Base-by-base conservation (phyloP, 805 yeast species). In the Isabelozyma gotoi region DNA sequence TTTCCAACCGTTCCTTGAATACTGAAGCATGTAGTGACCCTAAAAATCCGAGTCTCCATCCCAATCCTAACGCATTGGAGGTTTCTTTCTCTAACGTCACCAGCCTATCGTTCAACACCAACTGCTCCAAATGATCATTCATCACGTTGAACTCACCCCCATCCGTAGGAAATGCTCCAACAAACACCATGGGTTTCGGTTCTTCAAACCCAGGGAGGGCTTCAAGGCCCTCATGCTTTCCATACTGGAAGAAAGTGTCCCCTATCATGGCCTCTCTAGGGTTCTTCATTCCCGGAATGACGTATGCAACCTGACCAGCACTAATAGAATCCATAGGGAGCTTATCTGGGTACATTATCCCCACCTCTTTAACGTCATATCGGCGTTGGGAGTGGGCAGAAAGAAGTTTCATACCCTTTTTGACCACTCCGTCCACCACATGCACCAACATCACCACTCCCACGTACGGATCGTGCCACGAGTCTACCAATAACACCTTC, bases 161-260 rank as follows among this genome's bases (percentile, higher is more conserved):
- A 56, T 92, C 96, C 0, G 97, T 94, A 0, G 99, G 98, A 55
- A 89, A 92, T 0, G 98, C 99, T 11, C 98, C 98, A 39, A 92
- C 95, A 62, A 92, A 94, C 7, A 92, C 98, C 98, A 94, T 94
- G 1, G 98, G 97, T 63, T 94, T 91, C 1, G 96, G 91, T 55
- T 89, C 97, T 64, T 91, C 97, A 62, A 92, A 94, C 1, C 98
- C 98, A 1, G 95, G 96, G 19, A 92, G 72, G 1, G 97, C 84
- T 49, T 83, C 88, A 2, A 86, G 82, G 1, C 71, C 73, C 39
- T 63, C 65, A 33, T 73, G 75, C 27, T 73, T 75, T 4, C 85
- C 85, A 10, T 71, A 68, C 44, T 78, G 81, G 76, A 81, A 80
- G 49, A 89, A 77, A 0, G 99, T 92, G 60, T 92, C 99, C 27